Conservation (phyloP, 768 basidiomycete genomes). For the Russula earlei region DNA sequence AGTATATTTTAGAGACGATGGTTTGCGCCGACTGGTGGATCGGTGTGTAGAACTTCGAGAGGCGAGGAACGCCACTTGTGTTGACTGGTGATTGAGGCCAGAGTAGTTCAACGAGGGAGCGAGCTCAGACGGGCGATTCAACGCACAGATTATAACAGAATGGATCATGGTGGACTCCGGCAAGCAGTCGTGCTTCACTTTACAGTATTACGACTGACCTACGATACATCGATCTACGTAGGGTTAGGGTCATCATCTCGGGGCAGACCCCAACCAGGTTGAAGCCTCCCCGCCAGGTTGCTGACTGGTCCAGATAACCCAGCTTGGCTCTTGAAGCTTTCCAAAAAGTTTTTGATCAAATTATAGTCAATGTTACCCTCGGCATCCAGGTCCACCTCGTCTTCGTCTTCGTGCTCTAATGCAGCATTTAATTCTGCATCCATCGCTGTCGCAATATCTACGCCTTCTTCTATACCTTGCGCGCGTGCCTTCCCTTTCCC, state of each 20-base stretch:
- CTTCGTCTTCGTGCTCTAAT: slow-evolving; percentile 46
- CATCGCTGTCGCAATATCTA: slow-evolving; percentile 80
- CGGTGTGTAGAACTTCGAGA: slow-evolving; percentile 86
- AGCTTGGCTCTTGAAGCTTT: slow-evolving; percentile 88
- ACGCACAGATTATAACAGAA: slow-evolving; percentile 20
- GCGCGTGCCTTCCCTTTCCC: slow-evolving; percentile 39
- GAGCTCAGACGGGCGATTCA: neutral
- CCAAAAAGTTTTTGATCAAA: slow-evolving; percentile 93
- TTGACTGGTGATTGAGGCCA: slow-evolving; percentile 52
- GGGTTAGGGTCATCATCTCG: slow-evolving; percentile 39
- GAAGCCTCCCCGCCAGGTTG: slow-evolving; percentile 77
- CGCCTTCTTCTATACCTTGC: slow-evolving; percentile 38
- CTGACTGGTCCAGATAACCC: slow-evolving; percentile 89
- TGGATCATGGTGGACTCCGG: slow-evolving; percentile 13
- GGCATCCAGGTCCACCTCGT: slow-evolving; percentile 42
- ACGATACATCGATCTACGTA: neutral
- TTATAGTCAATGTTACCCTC: slow-evolving; percentile 65
- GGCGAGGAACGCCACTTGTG: slow-evolving; percentile 76
- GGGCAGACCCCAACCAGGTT: slow-evolving; percentile 65
- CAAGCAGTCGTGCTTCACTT: neutral
- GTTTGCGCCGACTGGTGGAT: slow-evolving; percentile 57
- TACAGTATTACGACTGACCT: too few species aligned
- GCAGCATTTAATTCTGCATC: slow-evolving; percentile 71
- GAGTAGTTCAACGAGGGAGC: neutral
- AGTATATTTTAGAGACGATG: slow-evolving; percentile 83